phyloP scores from a whole-genome alignment of 805 yeast species.

The Wickerhamomyces canadensis region DNA sequence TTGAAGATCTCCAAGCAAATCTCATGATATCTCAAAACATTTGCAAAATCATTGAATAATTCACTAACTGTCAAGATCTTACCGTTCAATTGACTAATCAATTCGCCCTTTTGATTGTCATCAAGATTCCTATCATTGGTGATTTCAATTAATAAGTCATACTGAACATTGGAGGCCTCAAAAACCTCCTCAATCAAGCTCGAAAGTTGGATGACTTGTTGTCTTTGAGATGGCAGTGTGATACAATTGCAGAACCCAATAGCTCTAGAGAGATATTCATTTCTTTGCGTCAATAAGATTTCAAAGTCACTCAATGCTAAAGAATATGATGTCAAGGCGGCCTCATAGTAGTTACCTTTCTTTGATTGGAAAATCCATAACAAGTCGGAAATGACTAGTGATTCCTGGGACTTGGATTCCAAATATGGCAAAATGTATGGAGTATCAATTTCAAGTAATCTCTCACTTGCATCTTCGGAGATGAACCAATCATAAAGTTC shows the following conservation, averaged over 20 bases:
- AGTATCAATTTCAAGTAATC: conserved; percentile 74
- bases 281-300: conserved; percentile 63
- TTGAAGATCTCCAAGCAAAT: conserved; percentile 74
- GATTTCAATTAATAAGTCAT: conserved; percentile 41
- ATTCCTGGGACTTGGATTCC: conserved; percentile 56
- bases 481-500: conserved; percentile 92
- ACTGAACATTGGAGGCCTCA: conserved; percentile 82
- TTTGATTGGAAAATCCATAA: conserved; percentile 88
- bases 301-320: conserved; percentile 72
- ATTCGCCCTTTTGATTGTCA: conserved; percentile 42
- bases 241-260: conserved; percentile 87
- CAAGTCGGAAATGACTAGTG: conserved; percentile 71
- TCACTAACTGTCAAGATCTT: conserved; percentile 69
- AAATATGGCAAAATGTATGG: conserved; percentile 75
- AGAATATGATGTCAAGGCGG: conserved; percentile 75
- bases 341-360: conserved; percentile 68
- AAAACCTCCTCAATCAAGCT: conserved; percentile 70
- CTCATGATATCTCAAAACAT: conserved; percentile 83
- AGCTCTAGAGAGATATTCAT: conserved; percentile 86
- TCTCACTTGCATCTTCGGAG: conserved; percentile 67
- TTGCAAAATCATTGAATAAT: conserved; percentile 79
- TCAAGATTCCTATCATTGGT: conserved; percentile 44
- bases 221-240: conserved; percentile 71
- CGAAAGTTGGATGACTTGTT: conserved; percentile 66
- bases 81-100: conserved; percentile 51